Percentiles rank a stretch among this genome's conserved stretches.
phyloP scores from a whole-genome alignment of 2,329 filamentous ascomycete species.

The Sarocladiaceae sp. region DNA sequence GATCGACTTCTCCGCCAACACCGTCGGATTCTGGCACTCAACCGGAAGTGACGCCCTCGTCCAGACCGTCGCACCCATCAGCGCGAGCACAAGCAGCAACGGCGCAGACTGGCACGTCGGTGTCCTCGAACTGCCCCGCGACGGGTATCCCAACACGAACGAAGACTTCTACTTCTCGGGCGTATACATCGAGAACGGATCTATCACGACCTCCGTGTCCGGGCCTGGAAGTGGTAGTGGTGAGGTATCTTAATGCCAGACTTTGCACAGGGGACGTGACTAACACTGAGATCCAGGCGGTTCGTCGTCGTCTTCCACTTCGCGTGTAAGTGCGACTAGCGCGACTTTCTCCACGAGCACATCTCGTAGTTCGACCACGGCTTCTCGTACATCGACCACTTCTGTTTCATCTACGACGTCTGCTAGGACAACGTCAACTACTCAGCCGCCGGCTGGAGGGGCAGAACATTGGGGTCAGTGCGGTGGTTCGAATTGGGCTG shows the following conservation, averaged over 20 bases:
- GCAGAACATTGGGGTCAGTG: conserved; percentile 5
- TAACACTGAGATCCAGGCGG: not conserved
- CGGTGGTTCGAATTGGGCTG: conserved; percentile 1
- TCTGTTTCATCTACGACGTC: not conserved
- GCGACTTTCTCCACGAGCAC: not conserved
- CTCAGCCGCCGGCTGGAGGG: conserved; percentile 3
- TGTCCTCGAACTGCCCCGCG: conserved; percentile 59
- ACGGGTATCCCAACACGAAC: conserved; percentile 45
- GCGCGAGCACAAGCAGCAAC: conserved; percentile 58
- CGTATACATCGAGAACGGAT: conserved; percentile 58
- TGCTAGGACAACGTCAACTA: not conserved
- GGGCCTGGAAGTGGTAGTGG: conserved; percentile 8
- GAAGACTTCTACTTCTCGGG: conserved; percentile 72
- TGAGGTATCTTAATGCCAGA: not conserved
- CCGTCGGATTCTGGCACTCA: conserved; percentile 67
- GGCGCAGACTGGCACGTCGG: conserved; percentile 71
- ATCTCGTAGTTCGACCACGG: not conserved
- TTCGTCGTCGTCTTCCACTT: not conserved
- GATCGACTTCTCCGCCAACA: conserved; percentile 61
- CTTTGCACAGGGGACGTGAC: not conserved
- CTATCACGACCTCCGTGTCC: conserved; percentile 26
- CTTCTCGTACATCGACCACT: not conserved
- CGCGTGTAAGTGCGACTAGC: not conserved
- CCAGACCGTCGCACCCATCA: conserved; percentile 56
- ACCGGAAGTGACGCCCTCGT: conserved; percentile 54